Percentiles rank a stretch among this genome's conserved stretches.
These are phyloP conservation scores for Penicillium sp. DNA, from an alignment of 2,329 filamentous ascomycete genomes.

Conservation along the genomic window DNA sequence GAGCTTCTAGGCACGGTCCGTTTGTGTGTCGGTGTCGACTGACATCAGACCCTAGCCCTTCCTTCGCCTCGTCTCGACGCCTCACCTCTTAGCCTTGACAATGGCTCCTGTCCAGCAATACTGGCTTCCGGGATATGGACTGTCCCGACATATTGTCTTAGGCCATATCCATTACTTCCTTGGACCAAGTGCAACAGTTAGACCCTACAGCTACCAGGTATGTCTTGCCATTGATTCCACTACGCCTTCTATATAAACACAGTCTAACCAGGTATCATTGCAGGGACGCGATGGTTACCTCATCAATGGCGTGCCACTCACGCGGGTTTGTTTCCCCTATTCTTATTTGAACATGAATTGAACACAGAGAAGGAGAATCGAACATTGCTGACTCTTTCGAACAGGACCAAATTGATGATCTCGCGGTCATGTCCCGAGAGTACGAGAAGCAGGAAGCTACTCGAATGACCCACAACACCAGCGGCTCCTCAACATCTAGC, in stretches of 20 bases:
- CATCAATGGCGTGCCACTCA: conserved; percentile 46
- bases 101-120: conserved; percentile 46
- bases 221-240: conserved; percentile 8
- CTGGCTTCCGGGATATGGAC: conserved; percentile 49
- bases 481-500: conserved; percentile 13
- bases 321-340: conserved; percentile 37
- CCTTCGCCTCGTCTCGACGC: not conserved
- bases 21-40: conserved; percentile 6
- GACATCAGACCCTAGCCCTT: conserved; percentile 2
- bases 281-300: conserved; percentile 51
- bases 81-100: not conserved
- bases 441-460: conserved; percentile 49
- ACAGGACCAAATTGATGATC: conserved; percentile 51
- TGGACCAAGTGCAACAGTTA: conserved; percentile 46
- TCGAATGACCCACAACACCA: conserved; percentile 39
- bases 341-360: not conserved
- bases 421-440: conserved; percentile 47
- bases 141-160: conserved; percentile 51
- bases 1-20: conserved; percentile 8
- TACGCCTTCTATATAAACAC: conserved; percentile 10
- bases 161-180: conserved; percentile 50
- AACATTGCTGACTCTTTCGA: conserved; percentile 9
- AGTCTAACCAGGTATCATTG: conserved; percentile 25
- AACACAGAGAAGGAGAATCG: not conserved
- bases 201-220: conserved; percentile 51